Evolutionary conservation across 345 rosid genomes (phyloP), one percentile per base, ranked within the genome.

Genomic region (Populus deltoides): DNA sequence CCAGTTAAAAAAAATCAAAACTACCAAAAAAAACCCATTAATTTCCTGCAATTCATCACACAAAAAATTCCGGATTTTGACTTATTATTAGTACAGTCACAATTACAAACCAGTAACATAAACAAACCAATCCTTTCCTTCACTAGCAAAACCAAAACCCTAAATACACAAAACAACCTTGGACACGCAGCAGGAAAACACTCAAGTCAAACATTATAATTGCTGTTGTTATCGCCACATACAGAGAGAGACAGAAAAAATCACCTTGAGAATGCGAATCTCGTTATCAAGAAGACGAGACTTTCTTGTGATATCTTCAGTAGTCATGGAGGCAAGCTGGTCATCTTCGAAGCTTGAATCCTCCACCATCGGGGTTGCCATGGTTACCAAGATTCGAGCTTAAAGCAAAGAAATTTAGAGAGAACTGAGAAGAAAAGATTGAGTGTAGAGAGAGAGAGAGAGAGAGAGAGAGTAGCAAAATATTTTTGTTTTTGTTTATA

Each of bases 241-340:
- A 10, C 15, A 22, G 27, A 57, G 11, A 8, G 22, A 66, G 4
- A 38, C n/a, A 15, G 12, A n/a, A 13, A n/a, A 29, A 35, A 72
- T 43, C 55, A 62, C 98, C 98, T 93, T 94, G 76, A 89, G 94
- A 66, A 90, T 86, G 35, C 98, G 99, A 85, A 89, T 92, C 89
- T 97, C 97, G 79, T 86, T 94, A 62, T 94, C 98, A 53, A 94
- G 94, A 73, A 97, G 95, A 59, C 99, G 97, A 70, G 98, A 88
- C 57, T 97, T 97, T 81, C 97, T 83, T 65, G 78, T 25, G 77
- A 97, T 86, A 75, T 94, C 99, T 2, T 97, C 99, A 2, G 95
- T 94, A 38, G 93, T 87, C 97, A 94, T 92, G 41, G 97, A 85
- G 0, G 92, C 85, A 22, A 94, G 83, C 86, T 94, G 98, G 74